Conservation (phyloP, 352 stramenopile genomes). For the Thraustotheca clavata region DNA sequence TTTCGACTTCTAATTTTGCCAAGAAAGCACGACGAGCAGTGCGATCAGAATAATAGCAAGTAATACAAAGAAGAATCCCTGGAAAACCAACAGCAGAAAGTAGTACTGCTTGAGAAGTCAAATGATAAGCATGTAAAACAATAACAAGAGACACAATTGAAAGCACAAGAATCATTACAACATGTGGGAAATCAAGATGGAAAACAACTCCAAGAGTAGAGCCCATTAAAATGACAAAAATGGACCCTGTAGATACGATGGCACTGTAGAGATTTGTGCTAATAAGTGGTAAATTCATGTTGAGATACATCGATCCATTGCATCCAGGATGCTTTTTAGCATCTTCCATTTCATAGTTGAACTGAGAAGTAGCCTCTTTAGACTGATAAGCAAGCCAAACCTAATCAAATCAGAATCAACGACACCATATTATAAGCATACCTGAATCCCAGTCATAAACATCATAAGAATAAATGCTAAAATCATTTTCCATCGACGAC, state of each 20-base stretch:
- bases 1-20: slow-evolving; percentile 74
- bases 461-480: slow-evolving; percentile 9
- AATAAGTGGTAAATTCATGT: slow-evolving; percentile 10
- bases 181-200: slow-evolving; percentile 82
- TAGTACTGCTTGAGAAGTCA: slow-evolving; percentile 61
- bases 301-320: slow-evolving; percentile 55
- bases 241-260: slow-evolving; percentile 65
- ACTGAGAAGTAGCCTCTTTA: slow-evolving; percentile 21
- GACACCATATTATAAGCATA: neutral
- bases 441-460: slow-evolving; percentile 17
- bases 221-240: slow-evolving; percentile 60
- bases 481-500: slow-evolving; percentile 12
- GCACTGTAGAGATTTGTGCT: slow-evolving; percentile 34
- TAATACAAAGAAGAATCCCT: slow-evolving; percentile 58
- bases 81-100: slow-evolving; percentile 52
- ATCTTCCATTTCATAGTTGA: slow-evolving; percentile 27
- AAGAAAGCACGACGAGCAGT: slow-evolving; percentile 77
- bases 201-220: slow-evolving; percentile 28
- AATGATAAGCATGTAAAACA: slow-evolving; percentile 41
- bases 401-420: neutral
- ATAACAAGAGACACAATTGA: slow-evolving; percentile 48
- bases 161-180: slow-evolving; percentile 55
- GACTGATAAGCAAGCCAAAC: slow-evolving; percentile 48
- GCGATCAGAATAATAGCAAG: slow-evolving; percentile 69
- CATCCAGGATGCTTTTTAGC: slow-evolving; percentile 29